Evolutionary conservation across 345 rosid genomes (phyloP).

Genomic region (Lepidium africanum): DNA sequence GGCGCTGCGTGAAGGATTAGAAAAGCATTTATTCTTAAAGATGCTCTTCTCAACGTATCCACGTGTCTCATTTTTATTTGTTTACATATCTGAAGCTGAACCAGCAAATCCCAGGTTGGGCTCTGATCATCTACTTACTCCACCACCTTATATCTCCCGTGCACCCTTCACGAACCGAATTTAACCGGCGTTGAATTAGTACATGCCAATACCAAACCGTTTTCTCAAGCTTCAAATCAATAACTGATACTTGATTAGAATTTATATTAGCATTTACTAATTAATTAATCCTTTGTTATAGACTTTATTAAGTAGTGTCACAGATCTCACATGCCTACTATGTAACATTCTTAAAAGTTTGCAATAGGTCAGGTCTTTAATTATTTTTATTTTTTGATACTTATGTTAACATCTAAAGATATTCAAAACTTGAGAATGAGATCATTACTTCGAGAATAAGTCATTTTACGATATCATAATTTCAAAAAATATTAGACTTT

Average conservation of each 20-base stretch:
- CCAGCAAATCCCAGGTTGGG: constrained; percentile 13
- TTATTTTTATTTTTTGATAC: neutral
- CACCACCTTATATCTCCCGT: neutral
- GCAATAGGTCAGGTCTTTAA: neutral
- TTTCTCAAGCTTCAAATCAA: neutral
- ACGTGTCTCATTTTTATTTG: constrained; percentile 7
- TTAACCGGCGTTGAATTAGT: neutral
- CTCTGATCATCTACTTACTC: neutral
- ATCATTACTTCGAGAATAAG: neutral
- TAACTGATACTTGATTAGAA: neutral
- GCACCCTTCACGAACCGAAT: neutral
- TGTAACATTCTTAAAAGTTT: neutral
- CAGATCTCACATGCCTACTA: constrained; percentile 28
- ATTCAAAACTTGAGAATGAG: constrained; percentile 23
- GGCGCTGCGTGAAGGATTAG: constrained; percentile 30
- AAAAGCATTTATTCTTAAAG: constrained; percentile 31
- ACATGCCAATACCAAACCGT: neutral
- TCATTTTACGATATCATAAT: neutral
- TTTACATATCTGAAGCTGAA: constrained; percentile 4
- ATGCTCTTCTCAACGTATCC: constrained; percentile 22
- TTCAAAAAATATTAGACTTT: too few species aligned
- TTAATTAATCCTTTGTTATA: neutral
- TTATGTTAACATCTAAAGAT: constrained; percentile 22
- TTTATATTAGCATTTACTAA: neutral
- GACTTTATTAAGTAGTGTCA: constrained; percentile 14